Percentiles rank a stretch among this genome's conserved stretches.
Evolutionary conservation across 306 rosid genomes (phyloP).

Genomic region (Lathyrus tuberosus): DNA sequence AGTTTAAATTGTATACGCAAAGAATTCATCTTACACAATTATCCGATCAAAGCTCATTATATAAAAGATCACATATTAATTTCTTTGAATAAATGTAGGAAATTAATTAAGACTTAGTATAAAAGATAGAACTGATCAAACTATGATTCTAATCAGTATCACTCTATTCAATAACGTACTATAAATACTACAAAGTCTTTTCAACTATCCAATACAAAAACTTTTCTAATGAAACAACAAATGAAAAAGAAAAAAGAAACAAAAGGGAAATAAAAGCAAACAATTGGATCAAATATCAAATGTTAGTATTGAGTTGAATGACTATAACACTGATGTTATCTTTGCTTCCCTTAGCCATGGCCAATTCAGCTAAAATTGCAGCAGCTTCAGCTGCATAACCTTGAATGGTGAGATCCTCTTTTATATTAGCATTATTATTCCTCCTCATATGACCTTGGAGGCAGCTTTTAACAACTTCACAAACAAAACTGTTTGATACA

Average conservation of each 20-base stretch:
- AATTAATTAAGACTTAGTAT: not conserved
- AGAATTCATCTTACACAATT: no score
- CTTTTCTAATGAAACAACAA: not conserved
- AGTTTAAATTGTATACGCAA: no score
- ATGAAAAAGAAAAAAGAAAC: not conserved
- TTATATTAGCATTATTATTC: not conserved
- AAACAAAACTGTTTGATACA: conserved; percentile 52
- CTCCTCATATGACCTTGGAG: conserved; percentile 38
- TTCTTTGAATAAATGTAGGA: not conserved
- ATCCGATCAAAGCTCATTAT: no score
- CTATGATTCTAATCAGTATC: not conserved
- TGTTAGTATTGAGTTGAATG: conserved; percentile 34
- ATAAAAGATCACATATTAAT: not conserved
- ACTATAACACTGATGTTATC: conserved; percentile 65
- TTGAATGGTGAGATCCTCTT: conserved; percentile 15
- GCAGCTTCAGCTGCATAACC: conserved; percentile 40
- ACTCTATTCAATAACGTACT: no score
- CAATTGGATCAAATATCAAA: not conserved
- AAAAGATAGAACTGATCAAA: not conserved
- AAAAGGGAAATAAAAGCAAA: not conserved
- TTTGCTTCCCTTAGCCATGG: conserved; percentile 69
- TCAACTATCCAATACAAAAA: not conserved
- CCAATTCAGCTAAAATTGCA: conserved; percentile 57
- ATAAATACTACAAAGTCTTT: not conserved
- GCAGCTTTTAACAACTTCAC: conserved; percentile 53